Evolutionary conservation across 129 eudicot species (phyloP), one percentile per base, ranked within the genome.

Genomic region (Tagetes patula): DNA sequence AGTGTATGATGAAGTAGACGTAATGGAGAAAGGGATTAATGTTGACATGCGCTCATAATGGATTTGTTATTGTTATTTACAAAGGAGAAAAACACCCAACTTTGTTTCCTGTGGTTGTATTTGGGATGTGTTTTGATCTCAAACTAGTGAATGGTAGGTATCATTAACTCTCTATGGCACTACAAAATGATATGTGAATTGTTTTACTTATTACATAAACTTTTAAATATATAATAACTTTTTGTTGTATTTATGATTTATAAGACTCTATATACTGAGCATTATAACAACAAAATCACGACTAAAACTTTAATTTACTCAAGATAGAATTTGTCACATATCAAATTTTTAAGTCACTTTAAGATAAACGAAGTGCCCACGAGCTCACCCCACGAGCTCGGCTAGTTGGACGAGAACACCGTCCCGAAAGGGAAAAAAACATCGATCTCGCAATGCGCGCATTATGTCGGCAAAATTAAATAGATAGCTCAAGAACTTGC

Each of bases 1-100:
- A 34, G n/a, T 14, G 55, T 55, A 75, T 42, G 74, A 67, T 5
- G 48, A 67, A 33, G 39, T 67, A 14, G 40, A 75, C 6, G 36
- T 32, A 20, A 75, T 66, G 67, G 67, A 66, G 58, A 75, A 75
- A 52, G 73, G 74, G 32, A 64, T 62, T 70, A 74, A 48, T 47
- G 61, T 71, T 34, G 6, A 43, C 8, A 27, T 1, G 1, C 6
- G 39, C 8, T 27, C 8, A 0, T 76, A 68, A 55, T 58, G 39
- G 13, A 32, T 9, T 32, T 32, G 37, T 2, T 58, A 6, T 6
- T 49, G 46, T 37, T 62, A n/a, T 62, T 62, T 34, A 10, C 1
- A 32, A 36, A 37, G 32, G 6, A 5, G 37, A 62, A 11, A 37
- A 50, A 2, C 4, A 37, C 9, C 46, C 68, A 38, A 13, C 68